Evolutionary conservation across 345 rosid genomes (phyloP).

Genomic region (Sisymbrium altissimum): DNA sequence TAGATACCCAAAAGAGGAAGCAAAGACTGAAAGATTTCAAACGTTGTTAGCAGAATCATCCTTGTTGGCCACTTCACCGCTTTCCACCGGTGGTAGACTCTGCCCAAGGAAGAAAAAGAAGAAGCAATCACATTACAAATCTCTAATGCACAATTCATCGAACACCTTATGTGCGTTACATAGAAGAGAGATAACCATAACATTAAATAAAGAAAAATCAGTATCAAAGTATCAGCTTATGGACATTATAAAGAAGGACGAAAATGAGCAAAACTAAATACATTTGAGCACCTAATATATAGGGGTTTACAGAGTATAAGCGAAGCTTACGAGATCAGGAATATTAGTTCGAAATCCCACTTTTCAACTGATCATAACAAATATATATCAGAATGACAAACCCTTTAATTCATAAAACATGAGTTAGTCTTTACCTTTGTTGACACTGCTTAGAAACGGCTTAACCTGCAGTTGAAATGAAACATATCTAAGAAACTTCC

Average conservation of each 20-base stretch:
- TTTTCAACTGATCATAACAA: too few relatives aligned
- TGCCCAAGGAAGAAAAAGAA: background rate
- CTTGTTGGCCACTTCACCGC: constrained; percentile 6
- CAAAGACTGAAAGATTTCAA: background rate
- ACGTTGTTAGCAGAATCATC: background rate
- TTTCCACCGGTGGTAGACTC: constrained; percentile 12
- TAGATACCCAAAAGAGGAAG: background rate
- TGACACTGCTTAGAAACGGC: too few relatives aligned
- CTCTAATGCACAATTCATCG: constrained; percentile 12
- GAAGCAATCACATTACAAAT: background rate
- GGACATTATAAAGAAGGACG: background rate
- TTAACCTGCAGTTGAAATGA: too few relatives aligned
- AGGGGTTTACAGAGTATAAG: background rate
- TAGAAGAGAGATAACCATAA: too few relatives aligned
- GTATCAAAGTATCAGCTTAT: background rate
- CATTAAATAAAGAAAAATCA: too few relatives aligned
- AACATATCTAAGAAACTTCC: too few relatives aligned
- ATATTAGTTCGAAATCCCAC: too few relatives aligned
- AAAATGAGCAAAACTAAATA: background rate
- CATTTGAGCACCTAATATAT: background rate
- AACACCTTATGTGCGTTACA: background rate
- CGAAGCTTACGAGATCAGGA: constrained; percentile 51
- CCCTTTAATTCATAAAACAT: too few relatives aligned
- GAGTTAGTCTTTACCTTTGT: too few relatives aligned
- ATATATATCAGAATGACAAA: too few relatives aligned